Percentiles rank a stretch among this genome's conserved stretches.
phyloP scores from a whole-genome alignment of 495 filamentous ascomycete species.

The Trichocladium uniseriatum region DNA sequence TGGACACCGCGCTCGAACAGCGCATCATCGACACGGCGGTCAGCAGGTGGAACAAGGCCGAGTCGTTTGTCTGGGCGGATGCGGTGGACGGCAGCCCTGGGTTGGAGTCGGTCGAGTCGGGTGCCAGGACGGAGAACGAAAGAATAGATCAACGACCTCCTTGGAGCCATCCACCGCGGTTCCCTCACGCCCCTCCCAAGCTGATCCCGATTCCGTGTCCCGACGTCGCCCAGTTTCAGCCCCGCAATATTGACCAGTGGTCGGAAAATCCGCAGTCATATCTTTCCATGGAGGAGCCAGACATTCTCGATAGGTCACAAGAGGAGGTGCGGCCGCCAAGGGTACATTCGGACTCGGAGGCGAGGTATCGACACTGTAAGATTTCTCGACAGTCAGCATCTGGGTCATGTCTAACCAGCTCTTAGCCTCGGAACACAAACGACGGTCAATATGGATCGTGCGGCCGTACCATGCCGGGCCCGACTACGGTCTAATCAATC shows the following conservation, averaged over 20 bases:
- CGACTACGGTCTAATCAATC: conserved; percentile 13
- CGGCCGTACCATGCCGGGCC: conserved; percentile 17
- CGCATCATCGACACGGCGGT: conserved; percentile 25
- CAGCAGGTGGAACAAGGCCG: conserved; percentile 24
- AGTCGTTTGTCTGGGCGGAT: conserved; percentile 20
- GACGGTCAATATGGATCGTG: conserved; percentile 24
- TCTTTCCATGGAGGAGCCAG: conserved; percentile 22
- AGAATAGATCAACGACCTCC: neutral
- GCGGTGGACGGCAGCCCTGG: neutral
- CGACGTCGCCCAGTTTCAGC: conserved; percentile 5
- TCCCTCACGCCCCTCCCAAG: neutral
- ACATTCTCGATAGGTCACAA: neutral
- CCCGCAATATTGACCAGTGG: conserved; percentile 6
- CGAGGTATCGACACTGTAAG: too few species aligned
- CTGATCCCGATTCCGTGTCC: conserved; percentile 10
- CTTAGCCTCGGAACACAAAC: conserved; percentile 4
- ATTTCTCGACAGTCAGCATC: too few species aligned
- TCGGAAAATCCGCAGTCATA: conserved; percentile 25
- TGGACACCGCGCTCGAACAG: conserved; percentile 22
- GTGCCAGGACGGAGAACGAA: too few species aligned
- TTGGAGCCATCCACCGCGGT: neutral
- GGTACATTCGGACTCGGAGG: too few species aligned
- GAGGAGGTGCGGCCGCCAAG: neutral
- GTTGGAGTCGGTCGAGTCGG: neutral
- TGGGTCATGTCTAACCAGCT: too few species aligned